Base-by-base conservation (phyloP, 1,139 yeast genomes). In the Zygoascus sp. region DNA sequence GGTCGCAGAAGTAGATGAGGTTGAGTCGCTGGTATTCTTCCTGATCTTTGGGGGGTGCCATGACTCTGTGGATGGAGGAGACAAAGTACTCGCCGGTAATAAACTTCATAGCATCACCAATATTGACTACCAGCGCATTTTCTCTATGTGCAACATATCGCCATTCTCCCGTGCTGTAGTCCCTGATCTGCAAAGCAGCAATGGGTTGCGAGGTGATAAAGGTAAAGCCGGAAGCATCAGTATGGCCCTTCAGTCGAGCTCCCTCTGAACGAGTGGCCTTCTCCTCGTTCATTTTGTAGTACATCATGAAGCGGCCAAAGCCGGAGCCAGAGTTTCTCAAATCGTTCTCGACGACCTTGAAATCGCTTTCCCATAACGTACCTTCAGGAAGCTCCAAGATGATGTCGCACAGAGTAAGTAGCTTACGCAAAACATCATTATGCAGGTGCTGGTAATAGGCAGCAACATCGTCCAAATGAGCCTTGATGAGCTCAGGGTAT, bases 401-500 rank as follows among this genome's bases (percentile, higher is more conserved):
- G 28, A 66, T 50, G 46, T 66, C 70, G 51, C 68, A 66, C 32
- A 66, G 53, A 10, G 54, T 48, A 34, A 64, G 56, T 20, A 66
- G 51, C 36, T 65, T 62, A 7, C 47, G 47, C 13, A 51, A 51
- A 15, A 53, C 48, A n/a, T 60, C 56, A 21, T 40, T 40, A 13
- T 40, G 43, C 57, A 53, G 5, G 71, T 73, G 42, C 62, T 69
- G 19, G 39, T 50, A 74, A 50, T 70, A 74, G 15, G 62, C 61
- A 15, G 68, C 62, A 20, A 73, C 58, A 43, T 72, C 76, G 32
- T 65, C 59, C 39, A 71, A 54, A 50, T 72, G 68, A 7, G 58
- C 62, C 32, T 55, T 59, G 17, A 68, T 67, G 20, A 72, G 51
- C 48, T 69, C 73, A 0, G 77, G 77, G 48, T 70, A 73, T 17